A percentile compares a stretch with the other conserved stretches of the same genome.
Conservation (phyloP, 768 basidiomycete genomes). For the Rhodocollybia butyracea region DNA sequence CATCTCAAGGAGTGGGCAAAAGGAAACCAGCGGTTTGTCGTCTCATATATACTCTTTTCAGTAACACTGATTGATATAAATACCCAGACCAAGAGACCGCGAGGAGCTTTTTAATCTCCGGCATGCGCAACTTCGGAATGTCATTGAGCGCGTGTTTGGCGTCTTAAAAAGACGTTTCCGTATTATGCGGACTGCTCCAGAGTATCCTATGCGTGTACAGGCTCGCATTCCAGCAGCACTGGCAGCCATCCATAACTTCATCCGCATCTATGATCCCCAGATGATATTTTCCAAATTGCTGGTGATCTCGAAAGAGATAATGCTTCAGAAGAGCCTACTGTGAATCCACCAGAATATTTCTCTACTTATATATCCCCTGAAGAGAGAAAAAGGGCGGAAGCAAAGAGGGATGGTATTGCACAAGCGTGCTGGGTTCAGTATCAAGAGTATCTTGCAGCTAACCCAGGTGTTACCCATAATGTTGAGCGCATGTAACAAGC, state of each 20-base stretch:
- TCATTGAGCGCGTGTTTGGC: conserved; percentile 24
- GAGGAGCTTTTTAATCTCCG: conserved; percentile 25
- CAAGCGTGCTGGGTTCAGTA: too few relatives aligned
- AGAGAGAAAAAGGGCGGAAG: too few relatives aligned
- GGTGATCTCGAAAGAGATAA: conserved; percentile 6
- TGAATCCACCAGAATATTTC: too few relatives aligned
- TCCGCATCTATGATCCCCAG: conserved; percentile 19
- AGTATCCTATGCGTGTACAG: conserved; percentile 20
- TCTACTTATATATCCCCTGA: too few relatives aligned
- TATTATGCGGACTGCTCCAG: conserved; percentile 15
- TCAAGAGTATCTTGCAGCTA: too few relatives aligned
- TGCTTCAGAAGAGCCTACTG: too few relatives aligned
- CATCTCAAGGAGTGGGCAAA: conserved; percentile 24
- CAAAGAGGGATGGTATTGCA: too few relatives aligned
- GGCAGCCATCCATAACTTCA: conserved; percentile 24
- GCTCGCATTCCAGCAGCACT: conserved; percentile 19
- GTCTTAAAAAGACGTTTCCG: conserved; percentile 20
- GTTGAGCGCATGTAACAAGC: too few relatives aligned
- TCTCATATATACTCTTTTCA: neutral
- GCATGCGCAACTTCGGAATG: conserved; percentile 20
- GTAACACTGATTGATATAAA: too few relatives aligned
- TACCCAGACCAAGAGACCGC: conserved; percentile 16
- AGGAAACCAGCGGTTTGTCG: neutral
- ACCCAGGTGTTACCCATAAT: too few relatives aligned
- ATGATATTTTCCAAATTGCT: conserved; percentile 9